phyloP scores from a whole-genome alignment of 768 basidiomycete species.

The Lentinula detonsa region DNA sequence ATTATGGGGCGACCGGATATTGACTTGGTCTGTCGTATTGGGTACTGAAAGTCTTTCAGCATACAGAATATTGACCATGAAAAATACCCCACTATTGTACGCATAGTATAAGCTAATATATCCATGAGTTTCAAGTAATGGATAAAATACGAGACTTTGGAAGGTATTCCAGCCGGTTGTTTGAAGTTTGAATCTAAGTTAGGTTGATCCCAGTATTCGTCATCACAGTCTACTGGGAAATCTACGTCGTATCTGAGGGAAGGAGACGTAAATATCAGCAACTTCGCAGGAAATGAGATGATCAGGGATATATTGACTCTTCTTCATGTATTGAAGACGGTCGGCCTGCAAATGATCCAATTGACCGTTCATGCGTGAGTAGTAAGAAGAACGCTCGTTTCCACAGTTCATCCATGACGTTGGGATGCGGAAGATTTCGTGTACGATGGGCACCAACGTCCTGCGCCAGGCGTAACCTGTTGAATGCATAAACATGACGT shows the following conservation, averaged over 20 bases:
- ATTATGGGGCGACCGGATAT: constrained; percentile 22
- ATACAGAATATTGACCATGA: neutral
- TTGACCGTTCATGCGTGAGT: constrained; percentile 32
- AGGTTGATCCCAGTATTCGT: constrained; percentile 64
- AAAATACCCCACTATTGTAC: constrained; percentile 42
- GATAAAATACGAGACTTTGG: constrained; percentile 50
- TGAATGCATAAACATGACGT: neutral
- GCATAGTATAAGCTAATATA: constrained; percentile 53
- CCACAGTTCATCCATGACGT: constrained; percentile 65
- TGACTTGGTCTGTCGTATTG: constrained; percentile 36
- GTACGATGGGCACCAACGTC: constrained; percentile 69
- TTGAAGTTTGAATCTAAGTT: constrained; percentile 54
- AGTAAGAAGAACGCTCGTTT: constrained; percentile 61
- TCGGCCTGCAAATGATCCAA: constrained; percentile 53
- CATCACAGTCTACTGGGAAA: constrained; percentile 53
- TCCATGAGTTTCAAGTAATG: constrained; percentile 50
- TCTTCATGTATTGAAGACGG: constrained; percentile 71
- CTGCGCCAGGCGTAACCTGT: constrained; percentile 52
- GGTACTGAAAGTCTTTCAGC: constrained; percentile 24
- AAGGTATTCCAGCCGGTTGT: constrained; percentile 57
- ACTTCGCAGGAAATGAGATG: neutral
- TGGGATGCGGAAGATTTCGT: constrained; percentile 26
- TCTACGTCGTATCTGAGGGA: constrained; percentile 63
- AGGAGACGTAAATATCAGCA: neutral
- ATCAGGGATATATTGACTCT: constrained; percentile 41